Evolutionary conservation across 257 asterid species (phyloP), one percentile per base, ranked within the genome.

Genomic region (Jasminum sambac): DNA sequence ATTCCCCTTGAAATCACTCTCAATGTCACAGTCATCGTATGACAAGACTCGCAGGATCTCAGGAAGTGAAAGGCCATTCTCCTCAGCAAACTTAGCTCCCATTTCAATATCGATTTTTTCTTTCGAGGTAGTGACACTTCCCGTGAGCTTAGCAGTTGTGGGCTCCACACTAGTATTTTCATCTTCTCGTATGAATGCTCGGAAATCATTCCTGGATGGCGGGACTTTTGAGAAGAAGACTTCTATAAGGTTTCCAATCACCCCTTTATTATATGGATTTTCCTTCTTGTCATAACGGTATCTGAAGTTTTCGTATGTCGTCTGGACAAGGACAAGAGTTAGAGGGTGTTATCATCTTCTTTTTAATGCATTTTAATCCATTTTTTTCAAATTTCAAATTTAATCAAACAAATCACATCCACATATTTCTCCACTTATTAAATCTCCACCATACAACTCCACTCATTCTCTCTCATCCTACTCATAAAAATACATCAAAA

Each of bases 251-350:
- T 95, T 95, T 40, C 82, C 75, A 43, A 86, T 57, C 65, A 82
- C 68, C 74, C 99, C 98, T 72, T 64, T 85, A 90, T 91, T 85
- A 63, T 95, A 89, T 42, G 99, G 99, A 81, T 95, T 95, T 84
- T 83, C 96, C 87, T 81, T 88, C 74, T 77, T 81, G 64, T 85
- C 96, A 61, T 89, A 91, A 62, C 84, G 84, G 63, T 82, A 84
- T 75, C 99, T 87, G 83, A 95, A 91, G 83, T 95, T 95, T 80
- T 95, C 99, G 3, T 91, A 91, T 1, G 99, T 91, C 44, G 98
- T 89, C 99, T 95, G 96, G 82, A 80, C 40, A 69, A 43, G 50
- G 64, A 34, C 41, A 30, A 37, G 16, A n/a, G 14, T 41, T 2
- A 36, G 10, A 14, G 58, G 17, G 11, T 48, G 6, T n/a, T n/a